Conservation (phyloP, 73 alveolate species). For the Paraurostyla sp. region DNA sequence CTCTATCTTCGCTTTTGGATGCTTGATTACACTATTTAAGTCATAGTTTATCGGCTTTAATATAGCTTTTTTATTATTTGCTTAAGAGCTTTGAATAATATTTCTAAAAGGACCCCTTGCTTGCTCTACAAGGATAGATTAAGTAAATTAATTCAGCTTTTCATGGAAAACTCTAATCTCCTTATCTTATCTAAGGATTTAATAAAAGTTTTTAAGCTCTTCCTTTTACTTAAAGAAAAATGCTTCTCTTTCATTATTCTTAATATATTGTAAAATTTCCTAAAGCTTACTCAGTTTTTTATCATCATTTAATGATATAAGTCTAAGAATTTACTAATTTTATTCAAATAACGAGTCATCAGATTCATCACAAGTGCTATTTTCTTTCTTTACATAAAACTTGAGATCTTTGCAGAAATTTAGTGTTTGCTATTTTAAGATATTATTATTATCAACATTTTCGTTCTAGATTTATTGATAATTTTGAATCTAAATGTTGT, state of each 20-base stretch:
- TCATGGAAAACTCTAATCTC: background rate
- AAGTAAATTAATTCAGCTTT: background rate
- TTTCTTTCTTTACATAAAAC: background rate
- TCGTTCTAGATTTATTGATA: too few relatives aligned
- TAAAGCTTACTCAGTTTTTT: background rate
- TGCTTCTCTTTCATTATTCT: background rate
- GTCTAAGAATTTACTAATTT: background rate
- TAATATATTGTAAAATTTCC: background rate
- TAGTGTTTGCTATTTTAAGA: too few relatives aligned
- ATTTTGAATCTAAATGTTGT: too few relatives aligned
- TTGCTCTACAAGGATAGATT: background rate
- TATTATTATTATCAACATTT: too few relatives aligned
- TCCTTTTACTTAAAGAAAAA: background rate
- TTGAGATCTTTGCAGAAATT: too few relatives aligned
- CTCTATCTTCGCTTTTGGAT: background rate
- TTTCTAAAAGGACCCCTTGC: background rate
- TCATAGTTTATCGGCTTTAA: background rate
- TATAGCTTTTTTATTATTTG: background rate
- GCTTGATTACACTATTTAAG: background rate
- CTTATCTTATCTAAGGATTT: background rate
- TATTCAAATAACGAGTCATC: background rate
- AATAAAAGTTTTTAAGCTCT: background rate
- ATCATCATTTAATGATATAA: background rate
- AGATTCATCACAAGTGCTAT: background rate
- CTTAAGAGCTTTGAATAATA: background rate